phyloP scores from a whole-genome alignment of 768 basidiomycete species.

The Coprinopsis cinerea region DNA sequence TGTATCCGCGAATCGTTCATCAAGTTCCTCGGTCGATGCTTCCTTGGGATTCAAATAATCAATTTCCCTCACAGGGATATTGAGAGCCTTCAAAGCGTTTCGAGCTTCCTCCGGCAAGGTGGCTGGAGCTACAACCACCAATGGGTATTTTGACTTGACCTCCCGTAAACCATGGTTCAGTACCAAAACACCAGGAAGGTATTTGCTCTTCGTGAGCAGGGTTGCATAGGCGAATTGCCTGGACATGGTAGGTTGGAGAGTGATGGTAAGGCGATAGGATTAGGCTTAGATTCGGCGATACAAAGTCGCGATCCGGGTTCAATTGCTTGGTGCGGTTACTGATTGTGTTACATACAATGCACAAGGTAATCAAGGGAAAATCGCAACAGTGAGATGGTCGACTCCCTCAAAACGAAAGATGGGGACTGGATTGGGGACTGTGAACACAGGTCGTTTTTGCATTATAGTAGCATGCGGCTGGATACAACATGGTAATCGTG shows the following conservation, averaged over 20 bases:
- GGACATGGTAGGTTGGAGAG: slow-evolving; percentile 6
- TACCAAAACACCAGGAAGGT: slow-evolving; percentile 59
- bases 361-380: too few species aligned
- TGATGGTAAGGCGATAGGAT: background rate
- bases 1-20: slow-evolving; percentile 58
- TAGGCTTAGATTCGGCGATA: too few species aligned
- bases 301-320: too few species aligned
- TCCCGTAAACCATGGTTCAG: slow-evolving; percentile 48
- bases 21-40: slow-evolving; percentile 35
- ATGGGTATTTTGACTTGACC: slow-evolving; percentile 61
- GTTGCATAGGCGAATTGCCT: slow-evolving; percentile 65
- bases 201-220: slow-evolving; percentile 68
- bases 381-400: too few species aligned
- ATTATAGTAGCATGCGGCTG: slow-evolving; percentile 10
- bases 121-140: slow-evolving; percentile 73
- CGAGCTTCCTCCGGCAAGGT: slow-evolving; percentile 45
- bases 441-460: slow-evolving; percentile 1
- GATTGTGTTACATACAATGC: too few species aligned
- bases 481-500: slow-evolving; percentile 7
- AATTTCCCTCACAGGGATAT: slow-evolving; percentile 55
- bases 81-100: slow-evolving; percentile 44
- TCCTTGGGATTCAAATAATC: slow-evolving; percentile 41
- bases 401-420: too few species aligned
- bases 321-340: too few species aligned
- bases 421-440: background rate